Base-by-base conservation (phyloP, 768 basidiomycete genomes). In the Fomitopsis serialis region DNA sequence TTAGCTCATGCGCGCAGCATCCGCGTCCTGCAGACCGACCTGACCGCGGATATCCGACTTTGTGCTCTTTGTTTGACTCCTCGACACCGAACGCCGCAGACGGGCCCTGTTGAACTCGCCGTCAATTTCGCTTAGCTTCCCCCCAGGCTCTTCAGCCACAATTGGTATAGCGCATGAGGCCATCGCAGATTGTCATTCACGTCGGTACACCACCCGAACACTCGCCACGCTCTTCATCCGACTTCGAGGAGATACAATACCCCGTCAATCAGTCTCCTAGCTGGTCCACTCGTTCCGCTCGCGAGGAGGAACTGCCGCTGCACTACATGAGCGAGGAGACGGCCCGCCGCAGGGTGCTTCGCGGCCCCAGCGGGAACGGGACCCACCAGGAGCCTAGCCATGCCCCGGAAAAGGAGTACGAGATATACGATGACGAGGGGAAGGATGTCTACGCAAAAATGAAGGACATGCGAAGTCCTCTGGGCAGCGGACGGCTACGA, bases 171-270 rank as follows among this genome's bases (percentile, higher is more conserved):
- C 50, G 53, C 55, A 61, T 61, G 61, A 58, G 58, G 52, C 61
- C 82, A 53, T 61, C 80, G 63, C 81, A 86, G 66, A 76, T 89
- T 60, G 77, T 84, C 63, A 77, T 91, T 58, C 82, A 88, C 66
- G 79, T 91, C 69, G 84, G 82, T 65, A 71, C 79, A 56, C 75
- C 77, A 55, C 73, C 75, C 58, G 77, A 78, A 62, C 69, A 70
- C 50, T 69, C 76, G 42, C 68, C 74, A 42, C 74, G 74, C 63
- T 73, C 78, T 47, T 82, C 82, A 52, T 80, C 79, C 60, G 87
- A 89, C 60, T 89, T 87, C 68, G 86, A 89, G 69, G 78, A 89
- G 64, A 72, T 88, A 55, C 67, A 77, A 13, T 80, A 89, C 56
- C 86, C 87, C 36, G 62, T 59, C 61, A 70, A 58, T 66, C 70